phyloP scores from a whole-genome alignment of 169 alveolate species.

The Eimeria maxima region DNA sequence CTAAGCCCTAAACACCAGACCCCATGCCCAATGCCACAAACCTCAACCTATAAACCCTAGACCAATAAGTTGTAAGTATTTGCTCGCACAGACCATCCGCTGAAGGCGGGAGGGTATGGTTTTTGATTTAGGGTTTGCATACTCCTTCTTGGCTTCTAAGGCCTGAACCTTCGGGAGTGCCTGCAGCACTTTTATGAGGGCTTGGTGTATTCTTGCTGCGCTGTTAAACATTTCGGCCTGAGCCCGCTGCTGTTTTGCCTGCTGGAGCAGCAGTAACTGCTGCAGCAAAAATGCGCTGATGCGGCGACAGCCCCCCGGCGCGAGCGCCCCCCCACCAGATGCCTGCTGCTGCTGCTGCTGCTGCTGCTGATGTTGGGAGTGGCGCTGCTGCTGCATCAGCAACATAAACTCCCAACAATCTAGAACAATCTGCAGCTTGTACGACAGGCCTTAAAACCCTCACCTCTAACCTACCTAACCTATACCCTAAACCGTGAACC shows the following conservation, averaged over 20 bases:
- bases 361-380: background rate
- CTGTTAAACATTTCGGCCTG: background rate
- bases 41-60: background rate
- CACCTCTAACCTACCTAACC: background rate
- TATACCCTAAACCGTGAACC: background rate
- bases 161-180: conserved; percentile 14
- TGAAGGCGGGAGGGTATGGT: background rate
- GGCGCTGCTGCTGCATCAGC: background rate
- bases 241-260: background rate
- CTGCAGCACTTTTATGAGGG: background rate
- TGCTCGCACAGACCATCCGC: background rate
- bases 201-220: background rate
- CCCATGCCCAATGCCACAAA: background rate
- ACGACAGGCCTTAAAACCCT: background rate
- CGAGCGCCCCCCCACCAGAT: background rate
- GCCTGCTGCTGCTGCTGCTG: conserved; percentile 20
- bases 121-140: background rate
- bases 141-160: background rate
- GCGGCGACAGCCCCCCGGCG: background rate
- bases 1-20: too few species aligned
- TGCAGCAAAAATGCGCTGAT: background rate
- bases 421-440: background rate
- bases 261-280: conserved; percentile 34
- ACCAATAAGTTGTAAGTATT: background rate
- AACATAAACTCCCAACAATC: background rate